Evolutionary conservation across 148 eudicot species (phyloP), one percentile per base, ranked within the genome.

Genomic region (Amaranthus palmeri): DNA sequence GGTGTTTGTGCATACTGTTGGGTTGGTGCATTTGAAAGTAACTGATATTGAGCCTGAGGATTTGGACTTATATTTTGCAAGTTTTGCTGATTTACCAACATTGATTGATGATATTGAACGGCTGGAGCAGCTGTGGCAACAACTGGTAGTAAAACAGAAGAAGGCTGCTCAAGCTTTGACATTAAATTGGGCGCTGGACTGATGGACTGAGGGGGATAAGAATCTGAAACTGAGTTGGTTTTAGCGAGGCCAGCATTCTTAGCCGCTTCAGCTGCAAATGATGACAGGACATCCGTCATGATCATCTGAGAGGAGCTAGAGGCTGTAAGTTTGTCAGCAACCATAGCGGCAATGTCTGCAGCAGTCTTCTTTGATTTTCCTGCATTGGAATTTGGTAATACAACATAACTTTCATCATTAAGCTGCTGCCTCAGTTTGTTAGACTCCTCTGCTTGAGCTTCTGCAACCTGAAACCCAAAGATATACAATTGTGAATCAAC

Each of bases 201-300:
- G 74, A 70, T 78, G 57, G 73, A 61, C 56, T 67, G 45, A 2
- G 80, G 45, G 46, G 82, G 62, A 50, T 81, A 68, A 71, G 90
- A 74, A 58, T 65, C 55, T 41, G 88, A 52, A 65, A 75, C 65
- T 12, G 86, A 47, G 77, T 88, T 65, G 13, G 90, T 42, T 64
- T 83, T 86, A 40, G 80, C 65, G 36, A 86, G 76, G 68, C 84
- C 84, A 36, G 89, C 89, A 45, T 70, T 84, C 83, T 91, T 87
- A 47, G 97, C 93, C 74, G 84, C 91, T 75, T 95, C 88, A 47
- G 98, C 98, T 61, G 98, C 98, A 75, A 95, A 89, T 68, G 98
- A 77, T 5, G 98, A 95, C 46, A 95, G 88, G 67, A 95, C 98
- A 43, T 97, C 89, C 10, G 87, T 72, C 98, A 95, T 95, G 77